Conservation (phyloP, 2,329 filamentous ascomycete species). For the Aspergillus luchuensis region DNA sequence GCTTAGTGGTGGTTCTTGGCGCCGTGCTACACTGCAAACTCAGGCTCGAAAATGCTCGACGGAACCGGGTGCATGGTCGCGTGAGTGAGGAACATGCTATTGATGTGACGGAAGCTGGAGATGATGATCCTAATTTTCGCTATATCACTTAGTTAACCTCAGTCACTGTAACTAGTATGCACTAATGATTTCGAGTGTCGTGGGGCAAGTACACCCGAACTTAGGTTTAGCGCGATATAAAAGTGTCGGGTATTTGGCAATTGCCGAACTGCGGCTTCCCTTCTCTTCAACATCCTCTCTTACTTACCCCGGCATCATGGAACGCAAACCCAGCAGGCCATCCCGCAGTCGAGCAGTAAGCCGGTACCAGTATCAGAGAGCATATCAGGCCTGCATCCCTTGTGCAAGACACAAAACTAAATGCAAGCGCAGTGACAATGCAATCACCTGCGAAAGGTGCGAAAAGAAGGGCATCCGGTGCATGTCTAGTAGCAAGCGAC, state of each 20-base stretch:
- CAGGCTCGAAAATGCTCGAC: conserved; percentile 22
- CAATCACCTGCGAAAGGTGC: conserved; percentile 44
- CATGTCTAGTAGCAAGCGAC: conserved; percentile 35
- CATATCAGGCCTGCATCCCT: conserved; percentile 52
- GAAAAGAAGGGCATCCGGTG: conserved; percentile 47
- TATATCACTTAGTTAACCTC: conserved; percentile 21
- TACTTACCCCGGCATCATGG: not conserved
- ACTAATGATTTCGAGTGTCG: too few relatives aligned
- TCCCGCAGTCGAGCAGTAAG: conserved; percentile 20
- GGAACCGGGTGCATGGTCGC: conserved; percentile 25
- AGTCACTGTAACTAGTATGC: too few relatives aligned
- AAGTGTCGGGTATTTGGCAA: not conserved
- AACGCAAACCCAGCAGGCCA: conserved; percentile 10
- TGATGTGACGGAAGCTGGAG: conserved; percentile 29
- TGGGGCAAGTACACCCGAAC: not conserved
- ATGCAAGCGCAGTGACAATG: conserved; percentile 41
- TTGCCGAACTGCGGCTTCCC: not conserved
- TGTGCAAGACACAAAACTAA: conserved; percentile 50
- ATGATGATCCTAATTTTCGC: conserved; percentile 24
- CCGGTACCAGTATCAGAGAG: conserved; percentile 45
- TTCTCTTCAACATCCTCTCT: not conserved
- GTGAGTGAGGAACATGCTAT: conserved; percentile 19
- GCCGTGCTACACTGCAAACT: conserved; percentile 22
- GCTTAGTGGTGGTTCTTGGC: conserved; percentile 25
- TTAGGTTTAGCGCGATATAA: not conserved